Percentiles rank a stretch among this genome's conserved stretches.
Evolutionary conservation across 2,329 filamentous ascomycete species (phyloP).

Genomic region (Periglandula ipomoeae): DNA sequence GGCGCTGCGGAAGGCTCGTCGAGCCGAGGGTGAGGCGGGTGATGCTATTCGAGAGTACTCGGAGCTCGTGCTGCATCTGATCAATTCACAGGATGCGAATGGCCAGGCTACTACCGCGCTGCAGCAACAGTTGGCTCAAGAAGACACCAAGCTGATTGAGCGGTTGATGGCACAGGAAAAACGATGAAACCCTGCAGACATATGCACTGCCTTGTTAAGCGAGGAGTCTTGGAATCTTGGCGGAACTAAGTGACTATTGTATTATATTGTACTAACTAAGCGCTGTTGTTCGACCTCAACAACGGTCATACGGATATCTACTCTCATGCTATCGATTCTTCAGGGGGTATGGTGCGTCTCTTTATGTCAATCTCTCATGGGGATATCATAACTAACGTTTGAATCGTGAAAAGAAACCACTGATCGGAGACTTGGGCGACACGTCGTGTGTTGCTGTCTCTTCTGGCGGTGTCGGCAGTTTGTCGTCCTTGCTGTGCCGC

Average conservation of each 20-base stretch:
- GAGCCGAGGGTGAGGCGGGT: slow-evolving; percentile 42
- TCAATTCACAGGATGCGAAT: slow-evolving; percentile 23
- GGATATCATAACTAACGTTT: slow-evolving; percentile 24
- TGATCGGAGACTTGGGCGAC: slow-evolving; percentile 24
- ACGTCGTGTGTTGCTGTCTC: slow-evolving; percentile 8
- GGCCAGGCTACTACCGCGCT: slow-evolving; percentile 28
- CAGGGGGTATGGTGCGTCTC: slow-evolving; percentile 3
- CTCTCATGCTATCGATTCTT: slow-evolving; percentile 4
- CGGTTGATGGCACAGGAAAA: slow-evolving; percentile 38
- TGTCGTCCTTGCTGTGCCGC: slow-evolving; percentile 19
- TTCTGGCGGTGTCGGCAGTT: slow-evolving; percentile 10
- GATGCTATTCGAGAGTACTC: slow-evolving; percentile 53
- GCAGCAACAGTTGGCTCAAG: slow-evolving; percentile 34
- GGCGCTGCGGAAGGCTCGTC: slow-evolving; percentile 41
- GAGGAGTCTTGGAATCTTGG: no score
- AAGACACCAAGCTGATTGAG: slow-evolving; percentile 41
- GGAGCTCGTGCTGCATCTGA: slow-evolving; percentile 43
- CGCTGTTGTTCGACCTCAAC: not conserved
- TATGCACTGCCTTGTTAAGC: no score
- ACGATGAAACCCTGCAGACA: no score
- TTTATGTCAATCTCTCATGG: not conserved
- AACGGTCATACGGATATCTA: slow-evolving; percentile 3
- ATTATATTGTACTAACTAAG: slow-evolving; percentile 2
- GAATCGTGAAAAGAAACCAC: slow-evolving; percentile 34
- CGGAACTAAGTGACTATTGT: not conserved